Evolutionary conservation across 2,329 filamentous ascomycete genomes (phyloP).

Genomic region (Monosporascus sp.): DNA sequence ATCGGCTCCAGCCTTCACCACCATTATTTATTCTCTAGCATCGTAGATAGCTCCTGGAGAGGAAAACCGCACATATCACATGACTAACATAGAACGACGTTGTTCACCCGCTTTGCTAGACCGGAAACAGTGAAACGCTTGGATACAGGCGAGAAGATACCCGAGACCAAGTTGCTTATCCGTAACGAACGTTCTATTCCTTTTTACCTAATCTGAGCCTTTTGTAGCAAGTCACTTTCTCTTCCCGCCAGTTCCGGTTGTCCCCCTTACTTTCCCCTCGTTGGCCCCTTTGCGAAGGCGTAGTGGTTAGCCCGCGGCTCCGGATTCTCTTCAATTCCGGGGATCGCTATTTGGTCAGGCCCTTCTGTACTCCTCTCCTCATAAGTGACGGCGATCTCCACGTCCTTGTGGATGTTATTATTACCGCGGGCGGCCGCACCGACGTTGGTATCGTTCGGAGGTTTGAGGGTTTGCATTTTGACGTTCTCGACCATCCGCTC

Average conservation of each 20-base stretch:
- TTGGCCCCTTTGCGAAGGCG: conserved; percentile 12
- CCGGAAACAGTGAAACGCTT: too few relatives aligned
- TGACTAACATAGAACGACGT: too few relatives aligned
- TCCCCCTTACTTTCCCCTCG: background rate
- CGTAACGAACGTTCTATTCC: too few relatives aligned
- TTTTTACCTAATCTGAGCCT: too few relatives aligned
- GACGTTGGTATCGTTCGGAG: conserved; percentile 11
- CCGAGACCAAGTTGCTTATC: too few relatives aligned
- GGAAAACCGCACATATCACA: too few relatives aligned
- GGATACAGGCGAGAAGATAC: too few relatives aligned
- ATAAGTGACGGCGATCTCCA: conserved; percentile 26
- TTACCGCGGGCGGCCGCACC: conserved; percentile 14
- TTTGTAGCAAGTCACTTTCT: background rate
- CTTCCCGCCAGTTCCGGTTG: background rate
- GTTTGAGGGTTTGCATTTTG: conserved; percentile 33
- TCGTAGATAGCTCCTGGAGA: too few relatives aligned
- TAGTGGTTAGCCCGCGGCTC: conserved; percentile 11
- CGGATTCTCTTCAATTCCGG: conserved; percentile 11
- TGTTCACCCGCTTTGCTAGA: too few relatives aligned
- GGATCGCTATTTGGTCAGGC: conserved; percentile 1
- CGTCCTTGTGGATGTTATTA: conserved; percentile 37
- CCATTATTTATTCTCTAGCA: too few relatives aligned
- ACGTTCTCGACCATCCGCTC: conserved; percentile 39
- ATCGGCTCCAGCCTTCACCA: too few relatives aligned
- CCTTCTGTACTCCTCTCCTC: conserved; percentile 6